Base-by-base conservation (phyloP, 441 rosid species). In the Euphorbia corollata region DNA sequence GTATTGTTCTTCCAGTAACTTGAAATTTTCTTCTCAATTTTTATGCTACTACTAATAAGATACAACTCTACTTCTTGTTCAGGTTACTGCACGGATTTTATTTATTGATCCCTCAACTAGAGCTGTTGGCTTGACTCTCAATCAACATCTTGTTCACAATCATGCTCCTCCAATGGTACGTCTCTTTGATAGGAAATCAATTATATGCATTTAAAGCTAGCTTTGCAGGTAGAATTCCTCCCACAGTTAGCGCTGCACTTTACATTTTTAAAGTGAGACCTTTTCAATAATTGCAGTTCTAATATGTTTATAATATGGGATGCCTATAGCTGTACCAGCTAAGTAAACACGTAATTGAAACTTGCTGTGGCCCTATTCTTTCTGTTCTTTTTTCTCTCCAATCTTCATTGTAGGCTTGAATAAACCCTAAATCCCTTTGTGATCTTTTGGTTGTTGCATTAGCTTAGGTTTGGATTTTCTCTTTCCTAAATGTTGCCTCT, bases 81-180 rank as follows among this genome's bases (percentile, higher is more conserved):
- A 95, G 99, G 96, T 94, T 74, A 88, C 83, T 78, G 97, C 98
- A 69, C 87, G 97, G 59, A 85, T 94, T 81, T 74, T 94, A 73
- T 94, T 91, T 78, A 75, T 90, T 34, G 99, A 94, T 84, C 97
- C 98, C 65, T 83, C 88, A 70, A 86, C 94, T 68, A 88, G 99
- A 79, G 99, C 99, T 70, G 80, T 94, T 70, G 97, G 97, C 72
- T 85, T 94, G 91, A 91, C 99, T 54, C 75, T 94, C 75, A 94
- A 89, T 79, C 91, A 87, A 12, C 81, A 87, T 81, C 94, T 91
- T 79, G 77, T 91, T 76, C 87, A 76, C 59, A 88, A 88, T 76
- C 84, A 72, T 71, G 83, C 89, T 71, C 98, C 97, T 70, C 88
- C 90, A 67, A 66, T 77, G 76, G 99, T 94, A 85, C 80, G 94